These are phyloP conservation scores for Aplosporella prunicola DNA, from an alignment of 2,329 filamentous ascomycete genomes.

Conservation along the genomic window DNA sequence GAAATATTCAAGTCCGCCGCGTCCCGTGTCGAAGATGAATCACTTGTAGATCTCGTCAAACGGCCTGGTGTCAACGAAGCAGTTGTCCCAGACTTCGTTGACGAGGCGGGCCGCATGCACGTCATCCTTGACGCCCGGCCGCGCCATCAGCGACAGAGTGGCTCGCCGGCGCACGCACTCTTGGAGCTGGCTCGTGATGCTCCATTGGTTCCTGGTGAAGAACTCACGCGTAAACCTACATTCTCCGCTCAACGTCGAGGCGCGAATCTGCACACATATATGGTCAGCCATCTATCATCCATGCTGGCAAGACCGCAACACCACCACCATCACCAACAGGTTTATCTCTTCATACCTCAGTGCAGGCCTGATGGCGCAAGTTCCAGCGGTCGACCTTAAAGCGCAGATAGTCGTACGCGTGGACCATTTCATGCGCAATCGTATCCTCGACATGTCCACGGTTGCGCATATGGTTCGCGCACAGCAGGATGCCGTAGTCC, in stretches of 20 bases:
- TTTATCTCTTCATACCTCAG: constrained; percentile 56
- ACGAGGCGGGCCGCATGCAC: constrained; percentile 79
- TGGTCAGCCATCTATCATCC: constrained; percentile 11
- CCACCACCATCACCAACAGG: background rate
- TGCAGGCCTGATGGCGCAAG: constrained; percentile 83
- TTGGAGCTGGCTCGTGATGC: constrained; percentile 84
- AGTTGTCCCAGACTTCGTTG: constrained; percentile 98
- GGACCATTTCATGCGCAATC: constrained; percentile 93
- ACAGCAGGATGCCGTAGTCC: constrained; percentile 78
- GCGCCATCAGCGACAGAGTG: constrained; percentile 64
- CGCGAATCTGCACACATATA: constrained; percentile 58
- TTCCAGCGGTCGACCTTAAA: constrained; percentile 83
- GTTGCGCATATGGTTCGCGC: constrained; percentile 80
- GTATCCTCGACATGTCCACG: constrained; percentile 83
- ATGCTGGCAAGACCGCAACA: background rate
- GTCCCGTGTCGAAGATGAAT: too few relatives aligned
- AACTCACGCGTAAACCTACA: constrained; percentile 85
- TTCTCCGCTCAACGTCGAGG: constrained; percentile 85
- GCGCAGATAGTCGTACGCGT: constrained; percentile 85
- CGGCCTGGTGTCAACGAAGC: constrained; percentile 84
- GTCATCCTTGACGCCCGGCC: constrained; percentile 75
- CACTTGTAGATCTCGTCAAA: constrained; percentile 94
- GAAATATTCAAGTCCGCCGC: too few relatives aligned
- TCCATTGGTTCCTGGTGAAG: constrained; percentile 76
- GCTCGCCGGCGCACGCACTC: constrained; percentile 80